A percentile compares a stretch with the other conserved stretches of the same genome.
These are phyloP conservation scores for Liquidambar formosana DNA, from an alignment of 164 flowering plant species.

Conservation along the genomic window DNA sequence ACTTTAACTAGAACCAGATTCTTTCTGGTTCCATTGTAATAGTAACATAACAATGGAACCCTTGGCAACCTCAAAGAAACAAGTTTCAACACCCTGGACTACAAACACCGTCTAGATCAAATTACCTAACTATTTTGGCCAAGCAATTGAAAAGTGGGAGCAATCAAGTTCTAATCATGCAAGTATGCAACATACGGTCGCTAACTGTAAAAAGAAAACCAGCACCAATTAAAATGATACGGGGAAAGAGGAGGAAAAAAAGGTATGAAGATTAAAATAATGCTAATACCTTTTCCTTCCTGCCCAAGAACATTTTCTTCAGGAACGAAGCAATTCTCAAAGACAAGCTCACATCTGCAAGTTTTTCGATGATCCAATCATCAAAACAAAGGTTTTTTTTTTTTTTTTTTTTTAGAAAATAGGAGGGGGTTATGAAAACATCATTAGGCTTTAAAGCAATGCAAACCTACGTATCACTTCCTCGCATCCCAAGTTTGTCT, in stretches of 20 bases:
- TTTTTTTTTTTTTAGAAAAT: no score
- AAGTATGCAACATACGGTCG: not conserved
- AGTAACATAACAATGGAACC: not conserved
- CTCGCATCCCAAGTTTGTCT: slow-evolving; percentile 99
- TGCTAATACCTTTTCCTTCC: slow-evolving; percentile 88
- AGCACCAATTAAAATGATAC: not conserved
- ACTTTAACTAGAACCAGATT: not conserved
- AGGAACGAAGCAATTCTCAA: slow-evolving; percentile 97
- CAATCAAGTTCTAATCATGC: not conserved
- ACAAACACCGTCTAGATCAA: not conserved
- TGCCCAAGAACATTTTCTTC: slow-evolving; percentile 93
- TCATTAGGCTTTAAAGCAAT: not conserved
- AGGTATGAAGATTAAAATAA: not conserved
- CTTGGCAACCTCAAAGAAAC: not conserved
- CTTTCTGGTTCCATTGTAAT: not conserved
- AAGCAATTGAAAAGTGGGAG: not conserved
- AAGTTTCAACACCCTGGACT: not conserved
- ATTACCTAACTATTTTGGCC: not conserved
- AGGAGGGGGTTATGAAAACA: no score
- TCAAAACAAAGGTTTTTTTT: slow-evolving; percentile 3
- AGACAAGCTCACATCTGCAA: slow-evolving; percentile 96
- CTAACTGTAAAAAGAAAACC: not conserved
- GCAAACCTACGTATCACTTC: slow-evolving; percentile 92
- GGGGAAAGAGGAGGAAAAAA: no score
- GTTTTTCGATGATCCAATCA: slow-evolving; percentile 9